A percentile compares a stretch with the other conserved stretches of the same genome.
Conservation (phyloP, 768 basidiomycete species). For the Gyrodon lividus region DNA sequence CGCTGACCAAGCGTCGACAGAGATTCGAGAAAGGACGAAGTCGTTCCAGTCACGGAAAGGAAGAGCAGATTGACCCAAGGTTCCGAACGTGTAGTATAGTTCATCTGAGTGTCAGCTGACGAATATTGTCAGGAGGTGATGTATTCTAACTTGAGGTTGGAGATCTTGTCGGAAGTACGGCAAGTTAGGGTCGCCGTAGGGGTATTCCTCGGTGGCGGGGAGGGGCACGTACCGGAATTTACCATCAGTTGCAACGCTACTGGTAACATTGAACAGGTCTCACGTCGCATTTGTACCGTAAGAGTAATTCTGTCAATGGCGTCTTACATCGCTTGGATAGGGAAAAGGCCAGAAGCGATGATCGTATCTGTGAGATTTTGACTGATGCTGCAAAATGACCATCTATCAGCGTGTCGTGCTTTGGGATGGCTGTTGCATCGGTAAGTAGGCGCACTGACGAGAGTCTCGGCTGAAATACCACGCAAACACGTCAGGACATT, state of each 20-base stretch:
- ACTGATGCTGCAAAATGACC: conserved; percentile 1
- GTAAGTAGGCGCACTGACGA: conserved; percentile 5
- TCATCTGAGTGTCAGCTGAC: conserved; percentile 32
- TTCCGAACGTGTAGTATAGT: conserved; percentile 33
- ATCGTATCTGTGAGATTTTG: conserved; percentile 1
- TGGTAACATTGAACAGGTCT: conserved; percentile 3
- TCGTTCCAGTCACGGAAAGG: conserved; percentile 49
- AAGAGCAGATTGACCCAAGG: conserved; percentile 35
- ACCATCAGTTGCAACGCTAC: conserved; percentile 8
- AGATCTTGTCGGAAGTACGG: conserved; percentile 44
- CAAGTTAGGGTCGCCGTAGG: conserved; percentile 44
- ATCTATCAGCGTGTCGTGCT: neutral
- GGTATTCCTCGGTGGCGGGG: conserved; percentile 38
- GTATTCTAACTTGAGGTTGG: too few relatives aligned
- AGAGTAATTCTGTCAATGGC: too few relatives aligned
- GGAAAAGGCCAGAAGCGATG: conserved; percentile 4
- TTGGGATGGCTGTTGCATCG: too few relatives aligned
- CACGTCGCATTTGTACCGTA: neutral
- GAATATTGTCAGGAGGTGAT: neutral
- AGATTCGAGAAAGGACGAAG: conserved; percentile 43
- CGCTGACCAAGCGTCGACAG: conserved; percentile 44
- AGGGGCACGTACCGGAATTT: conserved; percentile 31
- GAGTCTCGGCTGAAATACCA: conserved; percentile 3
- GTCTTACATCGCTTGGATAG: too few relatives aligned
- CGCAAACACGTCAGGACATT: conserved; percentile 8